phyloP scores from a whole-genome alignment of 139 green algal species.

The Edaphochlamys debaryana region DNA sequence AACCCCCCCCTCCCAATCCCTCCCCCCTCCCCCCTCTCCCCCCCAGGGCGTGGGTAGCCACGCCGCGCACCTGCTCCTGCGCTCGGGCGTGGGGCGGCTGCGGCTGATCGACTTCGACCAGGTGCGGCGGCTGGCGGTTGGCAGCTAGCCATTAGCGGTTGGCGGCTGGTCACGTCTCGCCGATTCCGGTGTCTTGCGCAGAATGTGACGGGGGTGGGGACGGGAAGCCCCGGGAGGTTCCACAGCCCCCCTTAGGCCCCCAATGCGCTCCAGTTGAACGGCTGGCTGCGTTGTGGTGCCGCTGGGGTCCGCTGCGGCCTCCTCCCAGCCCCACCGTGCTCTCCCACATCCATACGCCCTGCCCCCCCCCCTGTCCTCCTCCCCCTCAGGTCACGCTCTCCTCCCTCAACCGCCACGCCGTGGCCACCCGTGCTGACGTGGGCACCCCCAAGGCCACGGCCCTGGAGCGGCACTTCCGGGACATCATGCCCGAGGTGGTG shows the following conservation, averaged over 20 bases:
- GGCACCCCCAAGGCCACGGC: conserved; percentile 89
- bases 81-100: conserved; percentile 90
- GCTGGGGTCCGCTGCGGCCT: too few species aligned
- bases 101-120: conserved; percentile 98
- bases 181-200: too few species aligned
- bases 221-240: too few species aligned
- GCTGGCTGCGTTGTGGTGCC: too few species aligned
- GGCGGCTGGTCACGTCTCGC: too few species aligned
- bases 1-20: too few species aligned
- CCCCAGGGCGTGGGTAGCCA: conserved; percentile 97
- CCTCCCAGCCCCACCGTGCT: too few species aligned
- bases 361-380: not conserved
- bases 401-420: conserved; percentile 93
- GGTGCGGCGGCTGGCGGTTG: conserved; percentile 66
- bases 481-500: conserved; percentile 91
- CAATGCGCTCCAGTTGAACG: too few species aligned
- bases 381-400: conserved; percentile 70
- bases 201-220: too few species aligned
- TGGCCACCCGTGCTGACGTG: conserved; percentile 93
- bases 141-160: too few species aligned
- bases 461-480: conserved; percentile 82
- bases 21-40: not conserved
- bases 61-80: conserved; percentile 91
- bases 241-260: too few species aligned
- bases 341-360: too few species aligned